Conservation (phyloP, 2,329 filamentous ascomycete species). For the Penicillium olsonii region DNA sequence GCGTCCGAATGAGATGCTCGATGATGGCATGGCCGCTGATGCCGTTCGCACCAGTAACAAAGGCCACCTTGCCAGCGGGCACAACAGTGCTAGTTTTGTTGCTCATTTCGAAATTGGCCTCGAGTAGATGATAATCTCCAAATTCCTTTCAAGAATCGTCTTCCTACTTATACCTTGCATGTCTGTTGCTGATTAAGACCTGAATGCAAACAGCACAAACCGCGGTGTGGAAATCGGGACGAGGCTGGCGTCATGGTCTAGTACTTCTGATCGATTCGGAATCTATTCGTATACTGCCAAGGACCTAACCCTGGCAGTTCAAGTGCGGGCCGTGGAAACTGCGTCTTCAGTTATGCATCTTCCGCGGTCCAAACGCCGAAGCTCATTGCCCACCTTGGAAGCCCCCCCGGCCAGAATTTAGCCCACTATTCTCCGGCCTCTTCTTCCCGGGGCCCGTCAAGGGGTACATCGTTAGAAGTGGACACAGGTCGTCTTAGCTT, state of each 20-base stretch:
- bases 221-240: not conserved
- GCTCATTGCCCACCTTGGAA: too few species aligned
- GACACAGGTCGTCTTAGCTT: too few species aligned
- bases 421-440: too few species aligned
- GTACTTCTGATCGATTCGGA: too few species aligned
- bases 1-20: slow-evolving; percentile 21
- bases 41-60: slow-evolving; percentile 32
- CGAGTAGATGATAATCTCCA: not conserved
- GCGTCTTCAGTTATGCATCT: too few species aligned
- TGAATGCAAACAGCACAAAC: not conserved
- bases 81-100: not conserved
- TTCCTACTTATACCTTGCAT: not conserved
- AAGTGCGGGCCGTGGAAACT: too few species aligned
- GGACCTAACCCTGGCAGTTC: too few species aligned
- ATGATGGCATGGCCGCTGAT: slow-evolving; percentile 32
- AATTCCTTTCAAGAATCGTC: not conserved
- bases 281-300: too few species aligned
- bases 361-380: too few species aligned
- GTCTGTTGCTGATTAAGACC: not conserved
- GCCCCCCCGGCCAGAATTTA: too few species aligned
- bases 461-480: too few species aligned
- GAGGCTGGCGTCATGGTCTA: not conserved
- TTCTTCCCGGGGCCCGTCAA: too few species aligned
- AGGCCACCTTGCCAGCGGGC: slow-evolving; percentile 11
- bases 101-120: not conserved